Evolutionary conservation across 2,329 filamentous ascomycete species (phyloP), one percentile per base, ranked within the genome.

Genomic region (Blastomyces silverae): DNA sequence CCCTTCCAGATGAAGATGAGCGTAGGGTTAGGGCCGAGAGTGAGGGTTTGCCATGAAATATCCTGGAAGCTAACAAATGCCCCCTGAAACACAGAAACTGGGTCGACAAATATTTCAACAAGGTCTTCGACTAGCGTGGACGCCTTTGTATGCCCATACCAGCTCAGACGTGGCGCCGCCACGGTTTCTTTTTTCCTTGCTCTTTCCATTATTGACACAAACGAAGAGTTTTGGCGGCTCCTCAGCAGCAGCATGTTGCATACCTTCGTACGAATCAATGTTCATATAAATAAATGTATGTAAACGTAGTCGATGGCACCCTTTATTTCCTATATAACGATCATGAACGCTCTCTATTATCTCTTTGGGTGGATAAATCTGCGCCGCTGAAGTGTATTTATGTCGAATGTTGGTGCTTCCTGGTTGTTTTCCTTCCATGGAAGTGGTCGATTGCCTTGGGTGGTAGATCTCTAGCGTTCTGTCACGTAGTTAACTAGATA

Each of bases 121-220:
- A 70, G 52, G 39, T 72, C 28, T 70, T 73, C 64, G 61, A 64
- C 55, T 63, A 58, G 39, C 28, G 4, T 34, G 31, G 31, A n/a
- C 46, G 25, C 22, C 17, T 10, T 37, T 44, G 22, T 61, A 39
- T 28, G 22, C 55, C 3, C n/a, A n/a, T 31, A 55, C 17, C 31
- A 39, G 8, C 20, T 6, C 3, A 20, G 31, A 3, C 15, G 20
- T n/a, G 28, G 28, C 17, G 4, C 31, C 31, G 15, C 31, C n/a
- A 34, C 53, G 53, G 53, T 56, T n/a, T 37, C 31, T 56, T 37
- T n/a, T 37, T 28, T 56, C 31, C 6, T 17, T 17, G 3, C 31
- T 34, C 31, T 56, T 56, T 56, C 28, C 20, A 28, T 10, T 37
- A n/a, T 56, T 34, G 53, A 37, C 53, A 6, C 28, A n/a, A 15